Percentiles rank a stretch among this genome's conserved stretches.
Evolutionary conservation across 202 grass and related monocot species (phyloP).

Genomic region (Zoysia matrella): DNA sequence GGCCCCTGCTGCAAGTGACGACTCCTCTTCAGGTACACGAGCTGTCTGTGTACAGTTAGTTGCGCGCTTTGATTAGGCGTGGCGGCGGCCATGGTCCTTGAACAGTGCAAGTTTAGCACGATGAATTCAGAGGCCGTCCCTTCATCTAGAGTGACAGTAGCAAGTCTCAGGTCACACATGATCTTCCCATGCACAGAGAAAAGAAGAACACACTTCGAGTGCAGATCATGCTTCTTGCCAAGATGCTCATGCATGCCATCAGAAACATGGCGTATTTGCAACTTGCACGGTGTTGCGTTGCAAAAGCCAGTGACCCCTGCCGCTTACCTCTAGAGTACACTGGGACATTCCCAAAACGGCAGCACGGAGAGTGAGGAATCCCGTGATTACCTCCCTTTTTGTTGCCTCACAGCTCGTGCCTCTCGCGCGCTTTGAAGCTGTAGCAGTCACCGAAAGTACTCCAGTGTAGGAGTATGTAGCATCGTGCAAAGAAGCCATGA

Average conservation of each 20-base stretch:
- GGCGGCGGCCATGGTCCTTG: constrained; percentile 12
- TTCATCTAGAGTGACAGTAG: background rate
- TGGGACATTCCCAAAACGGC: constrained; percentile 18
- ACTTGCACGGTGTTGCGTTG: background rate
- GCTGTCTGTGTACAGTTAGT: too few species aligned
- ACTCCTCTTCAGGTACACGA: too few species aligned
- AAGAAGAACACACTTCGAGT: too few species aligned
- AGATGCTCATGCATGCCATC: too few species aligned
- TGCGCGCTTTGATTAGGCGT: constrained; percentile 8
- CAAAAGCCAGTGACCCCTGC: background rate
- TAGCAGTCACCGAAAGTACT: background rate
- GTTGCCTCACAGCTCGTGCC: constrained; percentile 1
- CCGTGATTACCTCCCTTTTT: constrained; percentile 2
- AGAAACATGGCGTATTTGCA: background rate
- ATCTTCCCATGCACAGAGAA: too few species aligned
- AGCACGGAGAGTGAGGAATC: too few species aligned
- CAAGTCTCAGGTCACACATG: too few species aligned
- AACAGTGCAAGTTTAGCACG: too few species aligned
- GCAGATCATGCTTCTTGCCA: too few species aligned
- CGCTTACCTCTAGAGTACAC: background rate
- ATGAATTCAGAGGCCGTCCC: background rate
- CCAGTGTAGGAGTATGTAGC: background rate
- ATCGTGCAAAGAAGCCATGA: constrained; percentile 13
- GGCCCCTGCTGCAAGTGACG: too few species aligned
- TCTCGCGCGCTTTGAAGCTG: background rate